These are phyloP conservation scores for Auriculariales sp. DNA, from an alignment of 768 basidiomycete species.

Conservation along the genomic window DNA sequence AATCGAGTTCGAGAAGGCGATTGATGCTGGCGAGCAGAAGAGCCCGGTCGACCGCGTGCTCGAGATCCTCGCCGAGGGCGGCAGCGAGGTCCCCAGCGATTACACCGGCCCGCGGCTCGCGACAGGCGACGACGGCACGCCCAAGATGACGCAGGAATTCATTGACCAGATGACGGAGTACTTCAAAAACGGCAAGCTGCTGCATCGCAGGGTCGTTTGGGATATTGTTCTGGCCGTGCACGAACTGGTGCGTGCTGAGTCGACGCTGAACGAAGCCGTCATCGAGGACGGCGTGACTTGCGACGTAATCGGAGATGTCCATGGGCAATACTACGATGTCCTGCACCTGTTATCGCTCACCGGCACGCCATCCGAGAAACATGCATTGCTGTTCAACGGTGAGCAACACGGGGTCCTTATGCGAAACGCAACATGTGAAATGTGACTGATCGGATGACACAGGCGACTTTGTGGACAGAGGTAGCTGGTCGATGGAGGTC, in stretches of 20 bases:
- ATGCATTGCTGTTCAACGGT: slow-evolving; percentile 69
- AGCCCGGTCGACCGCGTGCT: slow-evolving; percentile 57
- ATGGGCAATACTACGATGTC: slow-evolving; percentile 93
- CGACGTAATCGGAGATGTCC: slow-evolving; percentile 94
- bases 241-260: slow-evolving; percentile 57
- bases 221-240: slow-evolving; percentile 87
- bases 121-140: slow-evolving; percentile 41
- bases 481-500: slow-evolving; percentile 91
- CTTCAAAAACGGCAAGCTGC: slow-evolving; percentile 90
- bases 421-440: not conserved
- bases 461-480: slow-evolving; percentile 93
- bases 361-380: slow-evolving; percentile 70
- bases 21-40: slow-evolving; percentile 84
- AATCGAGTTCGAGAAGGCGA: slow-evolving; percentile 92
- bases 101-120: slow-evolving; percentile 67
- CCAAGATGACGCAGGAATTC: slow-evolving; percentile 58
- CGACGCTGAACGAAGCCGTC: slow-evolving; percentile 64
- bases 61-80: slow-evolving; percentile 69
- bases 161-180: slow-evolving; percentile 74
- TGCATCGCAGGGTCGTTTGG: slow-evolving; percentile 85
- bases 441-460: slow-evolving; percentile 21
- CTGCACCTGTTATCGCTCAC: slow-evolving; percentile 77
- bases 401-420: too few species aligned
- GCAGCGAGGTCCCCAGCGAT: slow-evolving; percentile 58
- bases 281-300: slow-evolving; percentile 66